A percentile compares a stretch with the other conserved stretches of the same genome.
These are phyloP conservation scores for Papiliotrema laurentii DNA, from an alignment of 1,284 basidiomycete species.

Conservation along the genomic window DNA sequence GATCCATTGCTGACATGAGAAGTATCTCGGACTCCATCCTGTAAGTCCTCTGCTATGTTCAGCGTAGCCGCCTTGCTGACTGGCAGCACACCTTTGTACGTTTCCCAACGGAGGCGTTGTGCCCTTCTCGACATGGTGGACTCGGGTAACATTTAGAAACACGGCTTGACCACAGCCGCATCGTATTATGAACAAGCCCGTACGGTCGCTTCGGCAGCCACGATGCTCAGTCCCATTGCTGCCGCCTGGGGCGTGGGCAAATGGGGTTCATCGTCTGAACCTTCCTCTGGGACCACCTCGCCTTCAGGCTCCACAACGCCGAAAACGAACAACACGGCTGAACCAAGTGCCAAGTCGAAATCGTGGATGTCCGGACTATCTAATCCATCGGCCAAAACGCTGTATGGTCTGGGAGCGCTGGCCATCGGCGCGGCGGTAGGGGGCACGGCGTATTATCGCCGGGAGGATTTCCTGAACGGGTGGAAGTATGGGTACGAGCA, in stretches of 20 bases:
- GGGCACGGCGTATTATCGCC: conserved; percentile 74
- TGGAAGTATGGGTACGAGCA: conserved; percentile 81
- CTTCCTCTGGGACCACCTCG: background rate
- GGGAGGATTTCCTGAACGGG: conserved; percentile 62
- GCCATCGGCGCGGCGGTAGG: conserved; percentile 77
- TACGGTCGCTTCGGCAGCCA: conserved; percentile 50
- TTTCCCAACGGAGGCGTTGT: too few species aligned
- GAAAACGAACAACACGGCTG: background rate
- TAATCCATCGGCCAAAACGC: conserved; percentile 16
- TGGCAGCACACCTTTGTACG: conserved; percentile 38
- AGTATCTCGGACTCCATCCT: conserved; percentile 86
- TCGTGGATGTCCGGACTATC: conserved; percentile 19
- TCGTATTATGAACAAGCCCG: conserved; percentile 67
- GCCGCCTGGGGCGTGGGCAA: conserved; percentile 45
- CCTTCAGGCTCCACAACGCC: background rate
- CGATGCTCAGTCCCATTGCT: conserved; percentile 57
- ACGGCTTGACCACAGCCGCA: conserved; percentile 70
- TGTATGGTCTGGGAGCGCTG: conserved; percentile 54
- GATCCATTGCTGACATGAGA: conserved; percentile 8
- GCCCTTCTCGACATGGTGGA: too few species aligned
- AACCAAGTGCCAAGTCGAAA: background rate
- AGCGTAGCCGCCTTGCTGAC: background rate
- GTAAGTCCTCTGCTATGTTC: conserved; percentile 19
- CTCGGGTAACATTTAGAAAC: conserved; percentile 52
- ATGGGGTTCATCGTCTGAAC: conserved; percentile 28